A percentile compares a stretch with the other conserved stretches of the same genome.
phyloP scores from a whole-genome alignment of 495 filamentous ascomycete genomes.

The Amniculicola lignicola region DNA sequence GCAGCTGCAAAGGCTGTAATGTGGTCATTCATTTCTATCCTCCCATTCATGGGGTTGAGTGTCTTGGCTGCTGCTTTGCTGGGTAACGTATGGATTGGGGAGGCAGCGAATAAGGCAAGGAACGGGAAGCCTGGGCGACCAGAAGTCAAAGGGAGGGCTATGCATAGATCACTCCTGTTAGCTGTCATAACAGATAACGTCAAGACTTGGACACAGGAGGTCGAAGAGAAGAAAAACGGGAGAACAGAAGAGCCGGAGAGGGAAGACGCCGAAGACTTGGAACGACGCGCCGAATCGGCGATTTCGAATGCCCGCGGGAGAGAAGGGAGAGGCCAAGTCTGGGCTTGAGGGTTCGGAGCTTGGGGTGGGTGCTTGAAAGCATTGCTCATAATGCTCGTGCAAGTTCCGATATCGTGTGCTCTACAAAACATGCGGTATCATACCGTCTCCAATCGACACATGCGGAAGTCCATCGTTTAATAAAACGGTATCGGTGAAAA shows the following conservation, averaged over 20 bases:
- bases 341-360: too few relatives aligned
- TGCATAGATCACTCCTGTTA: not conserved
- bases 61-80: conserved; percentile 47
- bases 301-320: too few relatives aligned
- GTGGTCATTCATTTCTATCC: conserved; percentile 55
- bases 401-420: too few relatives aligned
- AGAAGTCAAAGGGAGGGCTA: conserved; percentile 11
- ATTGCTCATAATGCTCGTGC: too few relatives aligned
- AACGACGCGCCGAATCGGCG: too few relatives aligned
- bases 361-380: too few relatives aligned
- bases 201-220: not conserved
- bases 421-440: too few relatives aligned
- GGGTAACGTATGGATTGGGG: conserved; percentile 55
- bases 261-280: not conserved
- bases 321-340: too few relatives aligned
- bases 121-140: conserved; percentile 17
- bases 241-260: not conserved
- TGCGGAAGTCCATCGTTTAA: too few relatives aligned
- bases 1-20: conserved; percentile 49
- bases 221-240: not conserved
- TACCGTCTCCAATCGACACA: too few relatives aligned
- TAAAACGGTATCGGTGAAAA: too few relatives aligned
- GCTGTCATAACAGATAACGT: not conserved
- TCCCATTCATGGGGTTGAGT: conserved; percentile 53
- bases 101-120: conserved; percentile 21